phyloP scores from a whole-genome alignment of 139 green algal species.

The Tetraselmis striata region DNA sequence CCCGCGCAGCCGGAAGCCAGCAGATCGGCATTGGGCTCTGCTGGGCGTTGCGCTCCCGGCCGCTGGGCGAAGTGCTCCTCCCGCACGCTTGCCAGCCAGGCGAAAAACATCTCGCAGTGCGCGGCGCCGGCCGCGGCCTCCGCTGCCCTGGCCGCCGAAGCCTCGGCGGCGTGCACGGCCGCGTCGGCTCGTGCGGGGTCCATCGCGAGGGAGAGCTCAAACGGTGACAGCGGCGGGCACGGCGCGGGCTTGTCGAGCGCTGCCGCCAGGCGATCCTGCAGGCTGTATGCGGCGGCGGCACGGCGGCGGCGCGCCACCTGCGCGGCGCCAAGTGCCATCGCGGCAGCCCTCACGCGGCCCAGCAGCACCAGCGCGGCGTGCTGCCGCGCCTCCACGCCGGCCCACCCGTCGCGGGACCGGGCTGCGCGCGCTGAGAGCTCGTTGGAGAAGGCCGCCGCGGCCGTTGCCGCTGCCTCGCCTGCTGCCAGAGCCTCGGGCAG shows the following conservation, averaged over 20 bases:
- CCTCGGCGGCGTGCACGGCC: not conserved
- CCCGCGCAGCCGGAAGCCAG: not conserved
- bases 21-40: no score
- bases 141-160: not conserved
- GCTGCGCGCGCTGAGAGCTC: not conserved
- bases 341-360: not conserved
- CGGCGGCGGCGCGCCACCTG: not conserved
- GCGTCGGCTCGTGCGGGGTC: not conserved
- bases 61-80: not conserved
- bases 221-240: not conserved
- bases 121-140: not conserved
- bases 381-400: not conserved
- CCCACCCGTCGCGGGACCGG: not conserved
- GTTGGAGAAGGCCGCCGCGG: not conserved
- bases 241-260: not conserved
- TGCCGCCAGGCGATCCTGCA: not conserved
- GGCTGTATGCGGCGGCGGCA: not conserved
- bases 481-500: not conserved
- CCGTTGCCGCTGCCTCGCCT: not conserved
- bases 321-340: not conserved
- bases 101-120: not conserved
- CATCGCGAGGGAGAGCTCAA: not conserved
- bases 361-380: not conserved
- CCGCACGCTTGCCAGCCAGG: not conserved
- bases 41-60: no score